These are phyloP conservation scores for Lactarius psammicola DNA, from an alignment of 768 basidiomycete genomes.

Conservation along the genomic window DNA sequence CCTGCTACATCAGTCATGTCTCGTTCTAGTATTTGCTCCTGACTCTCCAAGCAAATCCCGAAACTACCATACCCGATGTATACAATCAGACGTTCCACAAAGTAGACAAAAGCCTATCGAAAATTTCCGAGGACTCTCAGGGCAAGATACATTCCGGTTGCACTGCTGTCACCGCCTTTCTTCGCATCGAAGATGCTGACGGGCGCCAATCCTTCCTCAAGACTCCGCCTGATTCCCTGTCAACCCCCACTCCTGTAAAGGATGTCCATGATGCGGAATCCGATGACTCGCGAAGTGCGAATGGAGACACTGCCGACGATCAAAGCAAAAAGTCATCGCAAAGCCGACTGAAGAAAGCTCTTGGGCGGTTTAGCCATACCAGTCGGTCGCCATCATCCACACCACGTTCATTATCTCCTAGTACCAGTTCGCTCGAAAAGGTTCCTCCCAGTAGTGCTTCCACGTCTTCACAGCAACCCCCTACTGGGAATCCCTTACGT, in stretches of 20 bases:
- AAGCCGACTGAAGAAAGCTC: conserved; percentile 21
- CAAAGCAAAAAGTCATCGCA: conserved; percentile 20
- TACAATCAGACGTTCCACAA: conserved; percentile 93
- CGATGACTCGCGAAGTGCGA: conserved; percentile 12
- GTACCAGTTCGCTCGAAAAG: conserved; percentile 15
- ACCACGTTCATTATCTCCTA: conserved; percentile 25
- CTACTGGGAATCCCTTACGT: conserved; percentile 41
- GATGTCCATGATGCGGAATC: conserved; percentile 2
- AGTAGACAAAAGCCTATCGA: conserved; percentile 81
- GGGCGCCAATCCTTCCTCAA: conserved; percentile 68
- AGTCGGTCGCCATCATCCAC: conserved; percentile 20
- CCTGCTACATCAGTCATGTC: conserved; percentile 10
- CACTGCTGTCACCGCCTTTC: conserved; percentile 93
- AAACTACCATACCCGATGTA: conserved; percentile 72
- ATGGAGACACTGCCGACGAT: conserved; percentile 18
- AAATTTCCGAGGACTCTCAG: conserved; percentile 80
- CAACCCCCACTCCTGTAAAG: conserved; percentile 8
- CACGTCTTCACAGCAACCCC: conserved; percentile 29
- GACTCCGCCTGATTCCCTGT: conserved; percentile 4
- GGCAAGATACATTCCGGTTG: conserved; percentile 96
- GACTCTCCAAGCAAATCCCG: conserved; percentile 59
- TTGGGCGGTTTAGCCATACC: conserved; percentile 27
- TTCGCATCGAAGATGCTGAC: conserved; percentile 82
- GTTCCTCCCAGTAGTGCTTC: conserved; percentile 25
- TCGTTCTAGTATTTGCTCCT: conserved; percentile 58